phyloP scores from a whole-genome alignment of 257 asterid genomes.

The Solanum bulbocastanum region DNA sequence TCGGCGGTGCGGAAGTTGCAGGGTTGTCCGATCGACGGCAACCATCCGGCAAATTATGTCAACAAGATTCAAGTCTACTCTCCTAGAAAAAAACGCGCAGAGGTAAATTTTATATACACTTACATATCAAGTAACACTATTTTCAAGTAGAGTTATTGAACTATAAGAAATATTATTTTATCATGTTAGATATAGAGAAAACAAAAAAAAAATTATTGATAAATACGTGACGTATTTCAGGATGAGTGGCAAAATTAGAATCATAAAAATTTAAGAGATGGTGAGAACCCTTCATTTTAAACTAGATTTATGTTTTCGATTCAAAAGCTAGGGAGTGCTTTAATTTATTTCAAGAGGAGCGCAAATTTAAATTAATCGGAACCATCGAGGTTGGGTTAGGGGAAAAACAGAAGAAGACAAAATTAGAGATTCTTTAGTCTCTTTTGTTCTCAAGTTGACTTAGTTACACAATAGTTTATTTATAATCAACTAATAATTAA shows the following conservation, averaged over 20 bases:
- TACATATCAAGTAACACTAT: not conserved
- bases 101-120: constrained; percentile 7
- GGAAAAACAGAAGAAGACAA: not conserved
- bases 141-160: not conserved
- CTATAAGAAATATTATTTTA: not conserved
- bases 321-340: no score
- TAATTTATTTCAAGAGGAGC: no score
- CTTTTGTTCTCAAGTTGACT: not conserved
- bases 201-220: no score
- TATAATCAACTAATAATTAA: not conserved
- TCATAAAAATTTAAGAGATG: no score
- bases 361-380: no score
- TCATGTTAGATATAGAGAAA: not conserved
- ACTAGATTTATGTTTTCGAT: no score
- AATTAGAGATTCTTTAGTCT: not conserved
- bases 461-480: not conserved
- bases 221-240: no score
- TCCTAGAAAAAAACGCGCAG: constrained; percentile 6
- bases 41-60: constrained; percentile 35
- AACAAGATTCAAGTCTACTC: constrained; percentile 16
- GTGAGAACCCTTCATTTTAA: no score
- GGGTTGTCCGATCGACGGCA: constrained; percentile 17
- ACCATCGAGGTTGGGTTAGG: not conserved
- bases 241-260: not conserved
- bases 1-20: constrained; percentile 17